Evolutionary conservation across 371 early-diverging fungal species (phyloP), one percentile per base, ranked within the genome.

Genomic region (Nematocida sp.): DNA sequence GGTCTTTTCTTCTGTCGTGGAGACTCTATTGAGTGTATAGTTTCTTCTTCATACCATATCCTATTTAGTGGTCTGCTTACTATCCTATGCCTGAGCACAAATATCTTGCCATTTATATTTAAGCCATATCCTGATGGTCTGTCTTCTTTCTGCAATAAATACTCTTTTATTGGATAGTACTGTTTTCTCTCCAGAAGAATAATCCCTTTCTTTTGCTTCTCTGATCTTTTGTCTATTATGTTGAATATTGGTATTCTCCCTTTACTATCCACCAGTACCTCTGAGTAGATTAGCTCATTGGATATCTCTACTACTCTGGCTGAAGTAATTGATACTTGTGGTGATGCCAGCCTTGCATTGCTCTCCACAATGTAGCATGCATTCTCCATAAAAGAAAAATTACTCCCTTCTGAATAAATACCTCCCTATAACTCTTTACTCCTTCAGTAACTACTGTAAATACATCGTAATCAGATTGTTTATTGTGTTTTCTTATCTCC

Each of bases 311-410:
- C 67, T 46, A 67, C 60, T 15, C 67, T 27, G 61, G 60, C 60
- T 4, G 23, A 15, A 15, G 62, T 67, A 19, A 67, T 67, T 7
- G 67, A 29, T n/a, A 21, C 17, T 27, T n/a, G 27, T 4, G 21
- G 4, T 40, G 17, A 7, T 9, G 9, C 19, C 19, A 9, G 15
- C 17, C 25, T 11, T 21, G n/a, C 46, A 19, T 11, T 15, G 5
- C 67, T 61, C 49, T 57, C 67, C 11, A 67, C 61, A 46, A 57
- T 57, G 46, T 67, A 67, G 17, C 4, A 67, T 46, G 58, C 67
- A 32, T 46, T 25, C 15, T 7, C 15, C 65, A 65, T 65, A 11
- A 25, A 67, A 61, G n/a, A 25, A 67, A 67, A 67, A 60, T 32
- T 60, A n/a, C n/a, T n/a, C n/a, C n/a, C n/a, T n/a, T n/a, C n/a